These are phyloP conservation scores for Boletus reticuloceps DNA, from an alignment of 768 basidiomycete species.

Conservation along the genomic window DNA sequence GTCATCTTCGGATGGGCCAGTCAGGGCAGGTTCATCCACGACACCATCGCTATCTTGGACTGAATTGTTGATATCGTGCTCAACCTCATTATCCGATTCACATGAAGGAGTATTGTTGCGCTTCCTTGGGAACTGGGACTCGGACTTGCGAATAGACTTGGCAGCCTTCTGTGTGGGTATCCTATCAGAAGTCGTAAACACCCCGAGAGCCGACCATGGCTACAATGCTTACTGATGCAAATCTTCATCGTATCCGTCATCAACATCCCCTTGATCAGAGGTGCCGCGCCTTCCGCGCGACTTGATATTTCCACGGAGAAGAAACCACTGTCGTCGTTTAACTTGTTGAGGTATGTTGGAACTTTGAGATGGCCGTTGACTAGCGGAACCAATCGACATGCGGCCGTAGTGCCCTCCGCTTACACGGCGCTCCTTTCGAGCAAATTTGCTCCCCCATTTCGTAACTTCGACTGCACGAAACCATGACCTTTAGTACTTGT, in stretches of 20 bases:
- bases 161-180: not conserved
- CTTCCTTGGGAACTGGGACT: conserved; percentile 11
- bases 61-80: not conserved
- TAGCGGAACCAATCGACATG: conserved; percentile 18
- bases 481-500: not conserved
- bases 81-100: conserved; percentile 3
- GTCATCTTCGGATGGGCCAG: conserved; percentile 10
- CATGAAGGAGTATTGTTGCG: not conserved
- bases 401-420: conserved; percentile 11
- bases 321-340: conserved; percentile 15
- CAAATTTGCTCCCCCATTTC: conserved; percentile 2
- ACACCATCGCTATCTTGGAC: conserved; percentile 3
- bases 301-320: conserved; percentile 8
- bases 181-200: conserved; percentile 11
- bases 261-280: not conserved
- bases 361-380: not conserved
- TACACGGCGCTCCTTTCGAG: conserved; percentile 4
- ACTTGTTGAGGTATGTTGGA: not conserved
- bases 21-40: not conserved
- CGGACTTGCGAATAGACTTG: conserved; percentile 17
- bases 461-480: not conserved
- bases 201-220: not conserved
- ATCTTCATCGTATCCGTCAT: conserved; percentile 1
- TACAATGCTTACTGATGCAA: conserved; percentile 4
- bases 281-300: not conserved